Base-by-base conservation (phyloP, 495 filamentous ascomycete species). In the Bathelium albidoporum region DNA sequence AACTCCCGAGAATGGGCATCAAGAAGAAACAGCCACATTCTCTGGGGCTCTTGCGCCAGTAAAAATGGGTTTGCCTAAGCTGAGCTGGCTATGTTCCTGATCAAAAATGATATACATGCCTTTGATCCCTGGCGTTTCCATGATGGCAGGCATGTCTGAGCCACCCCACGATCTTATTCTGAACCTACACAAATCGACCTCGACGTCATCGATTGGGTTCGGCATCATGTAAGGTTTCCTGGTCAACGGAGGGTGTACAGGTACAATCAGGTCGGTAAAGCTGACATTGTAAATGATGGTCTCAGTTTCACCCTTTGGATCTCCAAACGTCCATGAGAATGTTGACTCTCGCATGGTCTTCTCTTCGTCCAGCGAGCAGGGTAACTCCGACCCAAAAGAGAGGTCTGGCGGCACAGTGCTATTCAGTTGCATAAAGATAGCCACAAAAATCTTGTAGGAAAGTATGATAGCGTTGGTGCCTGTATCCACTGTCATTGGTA, bases 91-190 rank as follows among this genome's bases (percentile, higher is more conserved):
- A n/a, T 65, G 52, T 32, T 70, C 68, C 5, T 68, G 65, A 62
- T 70, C 68, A 62, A 62, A 70, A 58, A 70, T 66, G 49, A 68
- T 58, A 59, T 70, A 70, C 62, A 68, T 68, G 26, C 45, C 41
- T 9, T 63, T 34, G 24, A 55, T 26, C 24, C 49, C 49, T 3
- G 20, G 5, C 2, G 20, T 24, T 9, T 24, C 49, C 22, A 70
- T 45, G 26, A 70, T 59, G 2, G 68, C 62, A 43, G 68, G 65
- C n/a, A 62, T 66, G 34, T 62, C 67, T 2, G 43, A 59, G 18
- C 28, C 5, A 10, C 20, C 22, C 14, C 62, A 12, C 10, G 60
- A 39, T 28, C 29, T 2, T 39, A 65, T 39, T 62, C 45, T 32
- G 63, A 66, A 69, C 1, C 34, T 58, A 32, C 65, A 66, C 2